phyloP scores from a whole-genome alignment of 2,329 filamentous ascomycete species.

The Pestalotiopsis sp. region DNA sequence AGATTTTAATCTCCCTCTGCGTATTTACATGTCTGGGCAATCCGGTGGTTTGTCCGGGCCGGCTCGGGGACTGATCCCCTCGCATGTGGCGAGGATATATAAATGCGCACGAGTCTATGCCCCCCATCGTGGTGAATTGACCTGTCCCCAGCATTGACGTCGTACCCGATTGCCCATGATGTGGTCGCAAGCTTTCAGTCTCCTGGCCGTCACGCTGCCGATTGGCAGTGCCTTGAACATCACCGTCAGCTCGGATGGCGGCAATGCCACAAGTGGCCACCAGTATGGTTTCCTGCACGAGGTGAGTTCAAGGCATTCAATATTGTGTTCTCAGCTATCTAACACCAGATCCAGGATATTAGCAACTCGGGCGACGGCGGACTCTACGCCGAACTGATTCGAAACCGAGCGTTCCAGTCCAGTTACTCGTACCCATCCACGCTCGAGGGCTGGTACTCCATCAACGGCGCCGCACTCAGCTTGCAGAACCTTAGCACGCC shows the following conservation, averaged over 20 bases:
- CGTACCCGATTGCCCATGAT: slow-evolving; percentile 14
- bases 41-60: not conserved
- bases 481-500: slow-evolving; percentile 50
- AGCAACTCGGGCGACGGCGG: slow-evolving; percentile 74
- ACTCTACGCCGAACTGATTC: slow-evolving; percentile 72
- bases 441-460: slow-evolving; percentile 47
- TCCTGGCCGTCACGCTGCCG: slow-evolving; percentile 24
- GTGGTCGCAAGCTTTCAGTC: slow-evolving; percentile 22
- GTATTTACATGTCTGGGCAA: not conserved
- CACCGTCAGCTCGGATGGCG: slow-evolving; percentile 38
- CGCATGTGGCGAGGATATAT: not conserved
- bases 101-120: not conserved
- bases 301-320: slow-evolving; percentile 25
- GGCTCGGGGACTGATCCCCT: not conserved
- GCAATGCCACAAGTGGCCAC: slow-evolving; percentile 45
- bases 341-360: slow-evolving; percentile 51
- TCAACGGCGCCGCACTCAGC: slow-evolving; percentile 47
- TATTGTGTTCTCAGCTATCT: slow-evolving; percentile 16
- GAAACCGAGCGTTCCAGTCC: slow-evolving; percentile 71
- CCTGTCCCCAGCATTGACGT: not conserved
- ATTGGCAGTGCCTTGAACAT: slow-evolving; percentile 37
- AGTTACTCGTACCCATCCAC: slow-evolving; percentile 44
- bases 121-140: not conserved
- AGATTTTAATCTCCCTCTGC: not conserved
- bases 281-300: slow-evolving; percentile 51